Evolutionary conservation across 495 filamentous ascomycete species (phyloP).

Genomic region (Penicillium tannophilum): DNA sequence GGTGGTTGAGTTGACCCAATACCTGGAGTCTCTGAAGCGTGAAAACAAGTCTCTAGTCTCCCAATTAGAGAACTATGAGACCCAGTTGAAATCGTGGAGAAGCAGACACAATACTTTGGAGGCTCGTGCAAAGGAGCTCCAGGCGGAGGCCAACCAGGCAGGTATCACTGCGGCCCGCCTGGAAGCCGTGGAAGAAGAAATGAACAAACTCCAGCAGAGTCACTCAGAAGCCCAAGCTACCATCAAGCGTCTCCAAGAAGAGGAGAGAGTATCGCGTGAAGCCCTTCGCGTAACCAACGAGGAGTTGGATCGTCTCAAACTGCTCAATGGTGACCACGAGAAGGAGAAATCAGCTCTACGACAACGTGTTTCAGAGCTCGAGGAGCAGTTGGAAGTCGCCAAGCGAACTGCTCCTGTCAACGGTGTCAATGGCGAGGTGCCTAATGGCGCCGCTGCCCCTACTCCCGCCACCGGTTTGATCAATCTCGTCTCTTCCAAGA

Average conservation of each 20-base stretch:
- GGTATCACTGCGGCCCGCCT: constrained; percentile 91
- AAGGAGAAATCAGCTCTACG: constrained; percentile 80
- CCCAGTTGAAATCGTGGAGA: constrained; percentile 92
- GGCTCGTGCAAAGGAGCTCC: constrained; percentile 85
- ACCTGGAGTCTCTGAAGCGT: constrained; percentile 83
- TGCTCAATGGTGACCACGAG: constrained; percentile 70
- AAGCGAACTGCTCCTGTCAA: constrained; percentile 64
- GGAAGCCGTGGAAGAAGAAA: constrained; percentile 87
- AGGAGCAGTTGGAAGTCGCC: constrained; percentile 88
- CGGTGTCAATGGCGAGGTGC: constrained; percentile 61
- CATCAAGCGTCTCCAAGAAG: constrained; percentile 90
- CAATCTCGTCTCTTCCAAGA: constrained; percentile 96
- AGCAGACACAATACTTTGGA: constrained; percentile 90
- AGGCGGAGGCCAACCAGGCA: constrained; percentile 94
- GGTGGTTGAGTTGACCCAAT: constrained; percentile 96
- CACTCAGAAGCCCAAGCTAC: constrained; percentile 85
- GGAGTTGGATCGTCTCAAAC: constrained; percentile 75
- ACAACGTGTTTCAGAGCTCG: constrained; percentile 84
- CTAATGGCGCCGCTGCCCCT: constrained; percentile 63
- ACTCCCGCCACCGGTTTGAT: constrained; percentile 76
- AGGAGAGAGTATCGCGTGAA: constrained; percentile 80
- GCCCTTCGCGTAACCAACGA: constrained; percentile 71
- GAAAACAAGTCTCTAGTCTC: constrained; percentile 87
- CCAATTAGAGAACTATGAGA: constrained; percentile 95
- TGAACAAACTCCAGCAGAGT: constrained; percentile 83